phyloP scores from a whole-genome alignment of 2,329 filamentous ascomycete genomes.

The Rasamsonia emersonii region DNA sequence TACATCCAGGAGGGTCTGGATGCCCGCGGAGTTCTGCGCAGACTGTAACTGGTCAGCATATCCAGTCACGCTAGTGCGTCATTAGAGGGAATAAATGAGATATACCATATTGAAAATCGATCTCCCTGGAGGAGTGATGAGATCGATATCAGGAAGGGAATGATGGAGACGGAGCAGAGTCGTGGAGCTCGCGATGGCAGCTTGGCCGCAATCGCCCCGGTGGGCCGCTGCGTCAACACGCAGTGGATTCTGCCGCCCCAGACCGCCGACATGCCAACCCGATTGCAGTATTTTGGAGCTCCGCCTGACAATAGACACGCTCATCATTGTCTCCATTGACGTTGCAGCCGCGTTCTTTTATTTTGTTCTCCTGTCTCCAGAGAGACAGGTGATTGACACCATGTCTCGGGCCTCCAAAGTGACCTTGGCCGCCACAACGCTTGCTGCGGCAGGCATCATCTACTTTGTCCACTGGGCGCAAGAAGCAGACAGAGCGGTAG shows the following conservation, averaged over 20 bases:
- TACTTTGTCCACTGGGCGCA: conserved; percentile 86
- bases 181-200: conserved; percentile 4
- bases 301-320: no score
- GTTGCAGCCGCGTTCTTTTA: no score
- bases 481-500: conserved; percentile 69
- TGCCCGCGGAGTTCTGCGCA: conserved; percentile 96
- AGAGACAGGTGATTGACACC: no score
- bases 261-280: no score
- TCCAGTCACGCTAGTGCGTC: background rate
- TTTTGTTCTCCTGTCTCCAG: no score
- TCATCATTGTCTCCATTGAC: no score
- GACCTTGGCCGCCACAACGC: conserved; percentile 68
- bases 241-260: conserved; percentile 23
- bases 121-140: conserved; percentile 4
- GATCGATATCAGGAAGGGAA: conserved; percentile 1
- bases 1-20: conserved; percentile 98
- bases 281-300: no score
- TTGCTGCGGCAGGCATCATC: conserved; percentile 68
- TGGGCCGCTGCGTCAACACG: background rate
- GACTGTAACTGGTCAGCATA: conserved; percentile 52
- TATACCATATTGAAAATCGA: conserved; percentile 8
- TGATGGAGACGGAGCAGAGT: conserved; percentile 1
- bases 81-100: background rate
- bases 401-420: conserved; percentile 92
- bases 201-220: conserved; percentile 1